Conservation (phyloP, 768 basidiomycete species). For the Lanmaoa rubissima region DNA sequence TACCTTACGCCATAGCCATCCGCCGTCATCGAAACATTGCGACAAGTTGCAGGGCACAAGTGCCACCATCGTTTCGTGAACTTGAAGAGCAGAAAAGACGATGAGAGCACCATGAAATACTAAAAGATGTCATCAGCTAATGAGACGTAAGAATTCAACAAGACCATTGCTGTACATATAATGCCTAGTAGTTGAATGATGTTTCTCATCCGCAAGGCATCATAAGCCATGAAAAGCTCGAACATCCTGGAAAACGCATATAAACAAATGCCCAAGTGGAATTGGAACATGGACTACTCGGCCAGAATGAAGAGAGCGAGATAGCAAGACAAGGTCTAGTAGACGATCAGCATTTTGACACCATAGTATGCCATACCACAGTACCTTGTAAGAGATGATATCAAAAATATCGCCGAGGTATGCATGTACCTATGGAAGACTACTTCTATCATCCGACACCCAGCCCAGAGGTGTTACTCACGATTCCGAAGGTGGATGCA, state of each 20-base stretch:
- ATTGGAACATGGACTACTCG: conserved; percentile 50
- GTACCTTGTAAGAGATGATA: conserved; percentile 51
- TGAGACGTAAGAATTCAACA: not conserved
- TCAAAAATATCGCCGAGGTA: conserved; percentile 21
- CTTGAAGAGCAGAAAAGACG: conserved; percentile 71
- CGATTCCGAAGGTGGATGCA: conserved; percentile 64
- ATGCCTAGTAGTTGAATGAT: conserved; percentile 77
- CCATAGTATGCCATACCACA: not conserved
- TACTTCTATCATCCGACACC: conserved; percentile 1
- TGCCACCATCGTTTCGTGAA: conserved; percentile 70
- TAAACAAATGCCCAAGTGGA: not conserved
- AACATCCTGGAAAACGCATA: conserved; percentile 54
- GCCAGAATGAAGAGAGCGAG: conserved; percentile 80
- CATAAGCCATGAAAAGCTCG: conserved; percentile 75
- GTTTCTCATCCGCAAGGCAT: conserved; percentile 79
- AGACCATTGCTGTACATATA: conserved; percentile 46
- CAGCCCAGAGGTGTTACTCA: conserved; percentile 30
- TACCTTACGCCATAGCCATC: conserved; percentile 58
- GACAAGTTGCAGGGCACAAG: conserved; percentile 36
- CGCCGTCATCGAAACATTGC: conserved; percentile 49
- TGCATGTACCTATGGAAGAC: conserved; percentile 47
- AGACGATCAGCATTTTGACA: conserved; percentile 12
- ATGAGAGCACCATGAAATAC: conserved; percentile 77
- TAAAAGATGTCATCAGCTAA: conserved; percentile 7
- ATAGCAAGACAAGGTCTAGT: conserved; percentile 78